Base-by-base conservation (phyloP, 192 early-diverging fungal genomes). In the Phycomyces blakesleeanus region DNA sequence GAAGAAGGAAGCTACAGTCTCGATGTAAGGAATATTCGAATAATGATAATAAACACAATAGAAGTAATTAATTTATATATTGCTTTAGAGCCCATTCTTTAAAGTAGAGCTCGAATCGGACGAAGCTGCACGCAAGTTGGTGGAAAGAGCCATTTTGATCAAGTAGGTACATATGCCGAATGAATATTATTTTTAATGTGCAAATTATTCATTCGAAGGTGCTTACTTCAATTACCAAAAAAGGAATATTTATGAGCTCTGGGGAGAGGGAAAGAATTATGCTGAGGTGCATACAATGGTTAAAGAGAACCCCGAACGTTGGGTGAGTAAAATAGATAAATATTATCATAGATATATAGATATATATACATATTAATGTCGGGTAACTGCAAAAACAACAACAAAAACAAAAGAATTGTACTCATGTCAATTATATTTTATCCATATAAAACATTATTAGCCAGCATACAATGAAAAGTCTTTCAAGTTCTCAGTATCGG, bases 91-190 rank as follows among this genome's bases (percentile, higher is more conserved):
- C 26, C 94, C 95, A 1, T 95, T 93, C 72, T 75, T 97, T 16
- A 74, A 89, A 20, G 83, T 97, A 5, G 76, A 88, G 39, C 73
- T 94, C n/a, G 78, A 75, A 11, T 82, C 79, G 0, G 81, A 83
- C 10, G 88, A 82, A 41, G 78, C 87, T 37, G 97, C 95, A 6
- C 68, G 67, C 8, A 80, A 81, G 59, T 82, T 98, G 16, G 76
- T 94, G 1, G 82, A 80, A 52, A 81, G 97, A 11, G 85, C 91
- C 1, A 95, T 98, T 58, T 85, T 98, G 27, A 85, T 90, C 66
- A 90, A 84, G 87, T 89, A 76, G 37, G 76, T 40, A 18, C 16
- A 18, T 11, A 8, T n/a, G 16, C 24, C 25, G 4, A 18, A 11
- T 27, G 22, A 10, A 42, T 59, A 10, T 15, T 51, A 26, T 25